Base-by-base conservation (phyloP, 1,284 basidiomycete genomes). In the Ganoderma resinaceum region DNA sequence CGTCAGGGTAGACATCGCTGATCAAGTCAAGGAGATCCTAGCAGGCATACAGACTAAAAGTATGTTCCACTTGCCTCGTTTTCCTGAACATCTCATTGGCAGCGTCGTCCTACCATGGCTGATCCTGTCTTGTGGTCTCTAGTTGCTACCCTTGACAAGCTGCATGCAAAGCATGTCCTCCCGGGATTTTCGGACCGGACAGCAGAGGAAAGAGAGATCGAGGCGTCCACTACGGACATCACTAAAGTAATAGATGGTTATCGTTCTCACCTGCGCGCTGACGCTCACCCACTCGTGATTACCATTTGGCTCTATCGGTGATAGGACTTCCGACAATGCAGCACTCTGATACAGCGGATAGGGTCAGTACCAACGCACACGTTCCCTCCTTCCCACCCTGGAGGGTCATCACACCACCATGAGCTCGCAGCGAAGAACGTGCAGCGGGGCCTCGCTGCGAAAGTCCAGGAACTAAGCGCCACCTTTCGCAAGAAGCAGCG, bases 401-500 rank as follows among this genome's bases (percentile, higher is more conserved):
- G 73, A 78, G 84, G 70, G 71, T 81, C 58, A 60, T 42, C 70
- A 80, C 84, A 77, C 66, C 85, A 94, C 65, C 88, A 93, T 75
- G 82, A 85, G 20, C 85, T 93, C 63, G 91, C 96, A 1, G 93
- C 94, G 53, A 92, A 95, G 82, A 99, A 99, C 78, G 95, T 98
- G n/a, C 97, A 99, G 80, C 91, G 96, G 38, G 97, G 93, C 14
- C 88, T 99, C 46, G 98, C 98, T 26, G 95, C 95, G 31, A 94
- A 96, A 78, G 91, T 99, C 12, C 98, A 99, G 83, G 95, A 96
- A 74, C 85, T 97, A 61, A 97, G 95, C 75, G 93, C 92, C 26
- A 85, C 91, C n/a, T 99, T 99, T 78, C 88, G 98, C 69, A 98
- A 97, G 85, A 98, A 98, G 83, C 98, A 99, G 82, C 90, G 95